Evolutionary conservation across 768 basidiomycete species (phyloP).

Genomic region (Mycena latifolia): DNA sequence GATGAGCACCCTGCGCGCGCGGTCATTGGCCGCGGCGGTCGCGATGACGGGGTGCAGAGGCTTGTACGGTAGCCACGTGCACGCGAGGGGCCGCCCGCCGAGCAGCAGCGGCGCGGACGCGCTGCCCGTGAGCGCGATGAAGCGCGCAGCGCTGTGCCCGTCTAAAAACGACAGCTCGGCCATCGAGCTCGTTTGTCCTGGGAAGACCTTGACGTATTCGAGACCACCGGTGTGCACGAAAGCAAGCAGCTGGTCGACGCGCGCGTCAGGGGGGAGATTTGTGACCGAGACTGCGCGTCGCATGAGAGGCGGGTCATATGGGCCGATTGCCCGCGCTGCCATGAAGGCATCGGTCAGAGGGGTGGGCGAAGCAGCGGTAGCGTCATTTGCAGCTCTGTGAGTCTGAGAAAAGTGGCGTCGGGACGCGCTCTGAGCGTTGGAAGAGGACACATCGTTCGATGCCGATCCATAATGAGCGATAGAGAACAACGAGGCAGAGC

Average conservation of each 20-base stretch:
- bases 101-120: background rate
- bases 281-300: slow-evolving; percentile 6
- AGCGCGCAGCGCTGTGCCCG: background rate
- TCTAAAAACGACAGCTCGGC: slow-evolving; percentile 7
- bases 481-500: no score
- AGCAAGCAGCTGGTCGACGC: background rate
- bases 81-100: background rate
- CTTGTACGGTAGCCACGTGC: slow-evolving; percentile 4
- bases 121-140: no score
- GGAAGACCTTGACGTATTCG: background rate
- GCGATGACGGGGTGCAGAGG: slow-evolving; percentile 15
- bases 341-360: background rate
- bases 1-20: slow-evolving; percentile 1
- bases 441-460: no score
- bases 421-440: no score
- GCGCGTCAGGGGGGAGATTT: background rate
- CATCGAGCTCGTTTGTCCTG: no score
- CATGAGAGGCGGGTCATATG: background rate
- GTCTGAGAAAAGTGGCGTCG: no score
- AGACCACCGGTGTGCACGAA: slow-evolving; percentile 1
- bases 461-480: no score
- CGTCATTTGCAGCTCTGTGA: no score
- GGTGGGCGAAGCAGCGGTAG: no score
- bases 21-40: background rate
- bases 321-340: background rate